A percentile compares a stretch with the other conserved stretches of the same genome.
phyloP scores from a whole-genome alignment of 2,329 filamentous ascomycete genomes.

The Tricladium varicosporioides region DNA sequence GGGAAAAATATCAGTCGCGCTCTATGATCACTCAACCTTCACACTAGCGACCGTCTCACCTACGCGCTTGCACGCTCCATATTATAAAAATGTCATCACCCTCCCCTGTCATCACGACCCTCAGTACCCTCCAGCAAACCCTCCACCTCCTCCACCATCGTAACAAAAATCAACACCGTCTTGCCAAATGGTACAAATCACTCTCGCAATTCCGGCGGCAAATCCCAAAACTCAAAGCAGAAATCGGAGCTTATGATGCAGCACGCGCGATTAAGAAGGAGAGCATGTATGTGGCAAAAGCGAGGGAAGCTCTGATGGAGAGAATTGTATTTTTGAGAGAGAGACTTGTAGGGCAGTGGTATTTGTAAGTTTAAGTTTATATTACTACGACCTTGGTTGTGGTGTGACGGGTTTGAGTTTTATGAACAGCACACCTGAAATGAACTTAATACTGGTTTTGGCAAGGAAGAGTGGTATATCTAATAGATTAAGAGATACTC shows the following conservation, averaged over 20 bases:
- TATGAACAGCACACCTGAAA: too few species aligned
- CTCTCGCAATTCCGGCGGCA: conserved; percentile 71
- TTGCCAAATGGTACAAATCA: conserved; percentile 76
- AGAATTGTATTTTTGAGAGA: conserved; percentile 41
- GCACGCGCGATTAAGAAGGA: conserved; percentile 16
- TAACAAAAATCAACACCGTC: conserved; percentile 88
- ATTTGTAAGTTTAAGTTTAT: conserved; percentile 39
- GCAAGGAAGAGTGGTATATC: too few species aligned
- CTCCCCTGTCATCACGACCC: conserved; percentile 11
- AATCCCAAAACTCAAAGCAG: conserved; percentile 50
- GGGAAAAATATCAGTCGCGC: too few species aligned
- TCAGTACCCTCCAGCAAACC: conserved; percentile 47
- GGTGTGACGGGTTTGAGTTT: too few species aligned
- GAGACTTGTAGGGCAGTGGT: conserved; percentile 42
- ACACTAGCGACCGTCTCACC: too few species aligned
- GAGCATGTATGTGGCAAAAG: conserved; percentile 18
- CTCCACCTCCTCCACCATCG: conserved; percentile 75
- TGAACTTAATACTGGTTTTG: too few species aligned
- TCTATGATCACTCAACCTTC: too few species aligned
- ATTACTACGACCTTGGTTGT: too few species aligned
- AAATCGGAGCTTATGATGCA: conserved; percentile 29
- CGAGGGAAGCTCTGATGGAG: conserved; percentile 31
- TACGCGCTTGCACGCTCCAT: too few species aligned
- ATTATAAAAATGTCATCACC: background rate
- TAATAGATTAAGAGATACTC: background rate